These are phyloP conservation scores for Ramaria rubella DNA, from an alignment of 768 basidiomycete species.

Conservation along the genomic window DNA sequence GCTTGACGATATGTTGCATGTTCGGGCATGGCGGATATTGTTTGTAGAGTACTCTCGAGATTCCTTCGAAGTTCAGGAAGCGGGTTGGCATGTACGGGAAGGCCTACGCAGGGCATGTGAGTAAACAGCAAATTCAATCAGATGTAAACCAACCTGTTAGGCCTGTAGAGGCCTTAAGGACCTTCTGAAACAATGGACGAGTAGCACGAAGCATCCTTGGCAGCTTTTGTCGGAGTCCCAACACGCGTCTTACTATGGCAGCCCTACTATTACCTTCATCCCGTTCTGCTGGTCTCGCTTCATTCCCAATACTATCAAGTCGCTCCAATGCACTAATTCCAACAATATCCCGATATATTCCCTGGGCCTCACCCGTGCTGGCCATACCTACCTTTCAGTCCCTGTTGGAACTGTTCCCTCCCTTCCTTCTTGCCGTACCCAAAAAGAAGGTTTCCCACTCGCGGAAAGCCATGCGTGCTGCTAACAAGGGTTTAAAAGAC, in stretches of 20 bases:
- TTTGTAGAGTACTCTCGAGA: conserved; percentile 70
- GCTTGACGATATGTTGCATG: conserved; percentile 87
- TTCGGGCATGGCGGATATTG: conserved; percentile 64
- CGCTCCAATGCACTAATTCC: not conserved
- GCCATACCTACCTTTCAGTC: conserved; percentile 38
- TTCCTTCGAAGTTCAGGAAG: conserved; percentile 69
- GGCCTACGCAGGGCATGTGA: conserved; percentile 52
- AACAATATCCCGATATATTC: conserved; percentile 5
- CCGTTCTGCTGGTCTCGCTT: not conserved
- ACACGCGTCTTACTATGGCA: not conserved
- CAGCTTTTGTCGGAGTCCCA: conserved; percentile 16
- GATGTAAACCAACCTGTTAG: conserved; percentile 4
- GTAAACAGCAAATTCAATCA: not conserved
- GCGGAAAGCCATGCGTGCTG: conserved; percentile 88
- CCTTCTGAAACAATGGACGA: conserved; percentile 59
- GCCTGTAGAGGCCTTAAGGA: conserved; percentile 74
- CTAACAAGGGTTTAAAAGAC: conserved; percentile 93
- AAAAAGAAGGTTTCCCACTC: conserved; percentile 93
- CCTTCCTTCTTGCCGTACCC: conserved; percentile 86
- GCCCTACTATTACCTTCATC: not conserved
- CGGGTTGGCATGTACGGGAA: conserved; percentile 78
- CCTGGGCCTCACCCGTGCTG: conserved; percentile 25
- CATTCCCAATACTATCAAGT: not conserved
- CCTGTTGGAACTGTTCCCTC: conserved; percentile 71
- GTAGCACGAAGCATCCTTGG: conserved; percentile 67